phyloP scores from a whole-genome alignment of 129 eudicot species.

The Dittrichia graveolens region DNA sequence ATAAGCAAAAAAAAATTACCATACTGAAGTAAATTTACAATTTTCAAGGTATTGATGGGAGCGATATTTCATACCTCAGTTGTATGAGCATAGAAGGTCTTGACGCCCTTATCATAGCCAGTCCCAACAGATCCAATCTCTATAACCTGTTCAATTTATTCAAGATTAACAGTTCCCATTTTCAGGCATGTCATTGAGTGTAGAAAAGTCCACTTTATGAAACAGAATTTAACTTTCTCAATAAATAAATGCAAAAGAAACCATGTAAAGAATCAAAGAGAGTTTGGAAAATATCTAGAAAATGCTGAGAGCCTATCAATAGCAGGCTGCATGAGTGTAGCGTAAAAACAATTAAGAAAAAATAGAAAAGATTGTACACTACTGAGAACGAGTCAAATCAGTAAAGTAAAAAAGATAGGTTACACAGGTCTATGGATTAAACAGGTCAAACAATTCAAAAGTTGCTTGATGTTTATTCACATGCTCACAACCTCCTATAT shows the following conservation, averaged over 20 bases:
- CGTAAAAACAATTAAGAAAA: neutral
- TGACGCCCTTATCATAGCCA: constrained; percentile 57
- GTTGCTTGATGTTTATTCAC: constrained; percentile 7
- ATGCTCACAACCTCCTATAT: constrained; percentile 2
- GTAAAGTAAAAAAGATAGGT: neutral
- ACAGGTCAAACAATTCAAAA: neutral
- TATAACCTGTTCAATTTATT: constrained; percentile 59
- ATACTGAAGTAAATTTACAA: neutral
- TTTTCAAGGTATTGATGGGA: constrained; percentile 5
- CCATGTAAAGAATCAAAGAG: neutral
- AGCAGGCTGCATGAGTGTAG: neutral
- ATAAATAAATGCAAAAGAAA: constrained; percentile 2
- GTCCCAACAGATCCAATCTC: constrained; percentile 98
- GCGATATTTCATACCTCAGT: constrained; percentile 56
- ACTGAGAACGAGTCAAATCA: constrained; percentile 1
- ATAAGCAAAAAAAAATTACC: constrained; percentile 6
- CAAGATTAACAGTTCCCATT: constrained; percentile 12
- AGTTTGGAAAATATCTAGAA: neutral
- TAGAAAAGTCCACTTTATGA: neutral
- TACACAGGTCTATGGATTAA: neutral
- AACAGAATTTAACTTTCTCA: constrained; percentile 3
- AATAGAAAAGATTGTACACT: neutral
- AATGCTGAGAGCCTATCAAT: neutral
- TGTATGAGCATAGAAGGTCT: constrained; percentile 77
- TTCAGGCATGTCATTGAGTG: constrained; percentile 7